phyloP scores from a whole-genome alignment of 2,329 filamentous ascomycete genomes.

The Phialocephala subalpina region DNA sequence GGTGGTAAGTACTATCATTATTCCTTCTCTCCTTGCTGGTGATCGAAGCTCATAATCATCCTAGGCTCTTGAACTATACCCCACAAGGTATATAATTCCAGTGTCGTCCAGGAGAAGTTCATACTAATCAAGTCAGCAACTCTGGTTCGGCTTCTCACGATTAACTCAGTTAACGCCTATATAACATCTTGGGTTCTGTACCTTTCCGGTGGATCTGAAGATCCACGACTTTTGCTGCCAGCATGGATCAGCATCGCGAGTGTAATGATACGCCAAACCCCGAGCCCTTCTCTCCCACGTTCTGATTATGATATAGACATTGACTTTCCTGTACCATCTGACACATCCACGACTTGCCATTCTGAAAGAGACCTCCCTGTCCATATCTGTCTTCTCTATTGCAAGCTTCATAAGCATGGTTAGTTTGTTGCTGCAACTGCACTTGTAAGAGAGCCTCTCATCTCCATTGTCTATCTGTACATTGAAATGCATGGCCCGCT shows the following conservation, averaged over 20 bases:
- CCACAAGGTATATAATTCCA: constrained; percentile 57
- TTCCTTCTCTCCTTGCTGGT: background rate
- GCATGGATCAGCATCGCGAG: constrained; percentile 83
- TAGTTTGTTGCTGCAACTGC: constrained; percentile 71
- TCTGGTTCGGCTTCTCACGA: constrained; percentile 79
- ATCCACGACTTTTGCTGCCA: constrained; percentile 75
- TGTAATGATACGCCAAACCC: constrained; percentile 49
- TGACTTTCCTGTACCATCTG: constrained; percentile 79
- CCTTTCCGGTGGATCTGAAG: constrained; percentile 73
- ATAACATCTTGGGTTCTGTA: constrained; percentile 76
- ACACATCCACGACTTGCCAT: constrained; percentile 83
- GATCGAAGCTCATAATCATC: constrained; percentile 1
- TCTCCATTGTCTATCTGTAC: background rate
- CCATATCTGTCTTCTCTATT: constrained; percentile 79
- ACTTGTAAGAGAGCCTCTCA: constrained; percentile 45
- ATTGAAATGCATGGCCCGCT: background rate
- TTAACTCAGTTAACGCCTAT: constrained; percentile 78
- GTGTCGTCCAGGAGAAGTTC: background rate
- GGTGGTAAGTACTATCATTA: constrained; percentile 64
- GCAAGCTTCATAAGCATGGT: constrained; percentile 81
- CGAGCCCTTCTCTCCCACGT: background rate
- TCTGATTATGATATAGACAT: constrained; percentile 56
- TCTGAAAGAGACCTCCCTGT: constrained; percentile 79
- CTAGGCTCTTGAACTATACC: constrained; percentile 84
- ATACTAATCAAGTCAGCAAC: constrained; percentile 59